A percentile compares a stretch with the other conserved stretches of the same genome.
phyloP scores from a whole-genome alignment of 192 early-diverging fungal genomes.

The Coemansia interrupta region DNA sequence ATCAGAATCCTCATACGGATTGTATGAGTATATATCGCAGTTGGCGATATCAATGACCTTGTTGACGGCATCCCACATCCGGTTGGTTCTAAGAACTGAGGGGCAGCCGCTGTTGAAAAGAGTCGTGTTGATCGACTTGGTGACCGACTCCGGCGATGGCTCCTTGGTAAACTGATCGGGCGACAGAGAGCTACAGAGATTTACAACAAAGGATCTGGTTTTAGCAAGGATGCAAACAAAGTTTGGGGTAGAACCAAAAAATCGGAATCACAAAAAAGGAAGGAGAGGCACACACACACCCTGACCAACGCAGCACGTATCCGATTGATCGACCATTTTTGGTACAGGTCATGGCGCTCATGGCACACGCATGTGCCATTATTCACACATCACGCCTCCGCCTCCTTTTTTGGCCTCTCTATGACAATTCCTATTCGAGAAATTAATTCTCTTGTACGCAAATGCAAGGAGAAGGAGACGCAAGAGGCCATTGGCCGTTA shows the following conservation, averaged over 20 bases:
- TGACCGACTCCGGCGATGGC: constrained; percentile 65
- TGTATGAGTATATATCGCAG: constrained; percentile 89
- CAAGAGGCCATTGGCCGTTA: not conserved
- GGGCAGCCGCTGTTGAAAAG: constrained; percentile 73
- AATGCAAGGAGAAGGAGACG: too few species aligned
- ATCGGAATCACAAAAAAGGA: not conserved
- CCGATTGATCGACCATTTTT: not conserved
- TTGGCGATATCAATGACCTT: constrained; percentile 76
- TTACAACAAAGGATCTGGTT: not conserved
- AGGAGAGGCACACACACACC: not conserved
- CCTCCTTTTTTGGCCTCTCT: too few species aligned
- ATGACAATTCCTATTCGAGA: too few species aligned
- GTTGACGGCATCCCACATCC: constrained; percentile 87
- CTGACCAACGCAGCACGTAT: not conserved
- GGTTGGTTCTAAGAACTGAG: constrained; percentile 37
- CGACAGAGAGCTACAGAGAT: constrained; percentile 41
- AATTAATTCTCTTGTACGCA: too few species aligned
- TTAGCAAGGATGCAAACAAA: not conserved
- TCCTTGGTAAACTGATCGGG: constrained; percentile 61
- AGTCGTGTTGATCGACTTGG: constrained; percentile 83
- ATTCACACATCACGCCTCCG: too few species aligned
- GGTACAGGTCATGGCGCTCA: not conserved
- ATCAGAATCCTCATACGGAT: constrained; percentile 81
- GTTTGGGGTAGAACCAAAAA: not conserved
- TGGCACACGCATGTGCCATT: too few species aligned